Evolutionary conservation across 495 filamentous ascomycete species (phyloP).

Genomic region (Xylaria palmicola): DNA sequence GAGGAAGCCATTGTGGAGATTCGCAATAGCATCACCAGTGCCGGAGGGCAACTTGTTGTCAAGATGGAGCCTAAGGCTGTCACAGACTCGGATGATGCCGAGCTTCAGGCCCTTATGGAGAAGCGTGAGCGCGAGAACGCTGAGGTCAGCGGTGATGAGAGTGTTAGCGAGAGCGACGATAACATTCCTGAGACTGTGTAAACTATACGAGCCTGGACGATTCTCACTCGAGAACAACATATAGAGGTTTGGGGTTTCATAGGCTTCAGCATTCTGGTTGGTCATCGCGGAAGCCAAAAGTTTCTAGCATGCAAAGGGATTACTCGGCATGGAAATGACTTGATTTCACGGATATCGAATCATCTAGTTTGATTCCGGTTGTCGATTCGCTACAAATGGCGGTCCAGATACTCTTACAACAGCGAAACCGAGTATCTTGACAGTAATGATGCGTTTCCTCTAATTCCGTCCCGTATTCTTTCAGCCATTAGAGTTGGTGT

Average conservation of each 20-base stretch:
- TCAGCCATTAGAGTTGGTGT: no score
- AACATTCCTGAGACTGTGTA: conserved; percentile 53
- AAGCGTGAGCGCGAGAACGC: conserved; percentile 97
- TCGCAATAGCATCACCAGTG: conserved; percentile 66
- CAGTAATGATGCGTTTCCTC: conserved; percentile 2
- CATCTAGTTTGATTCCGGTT: background rate
- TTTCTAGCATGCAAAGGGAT: conserved; percentile 15
- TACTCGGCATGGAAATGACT: background rate
- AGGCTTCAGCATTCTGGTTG: background rate
- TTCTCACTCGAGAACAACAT: background rate
- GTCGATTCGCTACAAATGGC: background rate
- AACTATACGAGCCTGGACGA: background rate
- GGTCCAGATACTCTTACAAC: background rate
- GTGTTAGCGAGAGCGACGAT: conserved; percentile 89
- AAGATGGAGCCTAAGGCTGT: conserved; percentile 99
- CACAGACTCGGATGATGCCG: conserved; percentile 96
- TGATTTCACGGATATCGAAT: background rate
- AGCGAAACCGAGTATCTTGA: background rate
- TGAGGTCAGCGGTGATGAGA: conserved; percentile 95
- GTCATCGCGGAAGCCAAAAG: conserved; percentile 11
- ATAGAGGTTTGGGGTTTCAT: conserved; percentile 5
- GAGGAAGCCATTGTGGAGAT: conserved; percentile 88
- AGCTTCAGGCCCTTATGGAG: conserved; percentile 96
- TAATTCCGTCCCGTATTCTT: no score
- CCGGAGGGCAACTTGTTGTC: conserved; percentile 75